Evolutionary conservation across 2,329 filamentous ascomycete genomes (phyloP).

Genomic region (Harringtonia lauricola): DNA sequence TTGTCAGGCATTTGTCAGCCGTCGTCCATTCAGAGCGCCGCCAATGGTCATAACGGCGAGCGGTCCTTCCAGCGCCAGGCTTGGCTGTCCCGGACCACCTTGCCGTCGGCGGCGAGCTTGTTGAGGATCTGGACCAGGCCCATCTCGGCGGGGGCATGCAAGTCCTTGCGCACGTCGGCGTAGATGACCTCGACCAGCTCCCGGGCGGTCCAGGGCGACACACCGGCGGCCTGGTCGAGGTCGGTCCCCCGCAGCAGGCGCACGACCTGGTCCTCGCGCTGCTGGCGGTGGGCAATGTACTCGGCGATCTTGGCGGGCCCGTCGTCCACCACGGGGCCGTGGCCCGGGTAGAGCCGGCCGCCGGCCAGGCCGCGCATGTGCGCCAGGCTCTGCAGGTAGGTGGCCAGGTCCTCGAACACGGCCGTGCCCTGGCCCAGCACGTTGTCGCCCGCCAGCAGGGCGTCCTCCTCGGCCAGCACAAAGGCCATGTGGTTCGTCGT

Average conservation of each 20-base stretch:
- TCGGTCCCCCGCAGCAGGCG: constrained; percentile 40
- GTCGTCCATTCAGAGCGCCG: too few relatives aligned
- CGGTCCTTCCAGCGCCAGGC: constrained; percentile 32
- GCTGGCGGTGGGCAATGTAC: constrained; percentile 72
- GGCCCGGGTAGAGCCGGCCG: constrained; percentile 74
- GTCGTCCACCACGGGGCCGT: constrained; percentile 68
- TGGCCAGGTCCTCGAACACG: constrained; percentile 57
- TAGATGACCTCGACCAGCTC: constrained; percentile 88
- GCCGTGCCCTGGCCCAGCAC: constrained; percentile 64
- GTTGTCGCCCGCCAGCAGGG: constrained; percentile 66
- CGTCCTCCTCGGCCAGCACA: constrained; percentile 50
- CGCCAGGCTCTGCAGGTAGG: constrained; percentile 50
- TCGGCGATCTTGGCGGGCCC: constrained; percentile 62
- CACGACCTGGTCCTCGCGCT: constrained; percentile 70
- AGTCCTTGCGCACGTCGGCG: constrained; percentile 59
- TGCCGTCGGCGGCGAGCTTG: constrained; percentile 69
- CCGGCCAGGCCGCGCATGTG: constrained; percentile 43
- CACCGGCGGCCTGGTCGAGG: neutral
- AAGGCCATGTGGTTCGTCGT: constrained; percentile 59
- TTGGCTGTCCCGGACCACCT: constrained; percentile 32
- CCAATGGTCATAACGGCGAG: constrained; percentile 32
- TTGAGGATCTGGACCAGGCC: constrained; percentile 68
- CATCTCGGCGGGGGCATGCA: constrained; percentile 65
- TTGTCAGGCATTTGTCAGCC: too few relatives aligned
- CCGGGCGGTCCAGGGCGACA: constrained; percentile 52